phyloP scores from a whole-genome alignment of 2,329 filamentous ascomycete species.

The Colletotrichum gigasporum region DNA sequence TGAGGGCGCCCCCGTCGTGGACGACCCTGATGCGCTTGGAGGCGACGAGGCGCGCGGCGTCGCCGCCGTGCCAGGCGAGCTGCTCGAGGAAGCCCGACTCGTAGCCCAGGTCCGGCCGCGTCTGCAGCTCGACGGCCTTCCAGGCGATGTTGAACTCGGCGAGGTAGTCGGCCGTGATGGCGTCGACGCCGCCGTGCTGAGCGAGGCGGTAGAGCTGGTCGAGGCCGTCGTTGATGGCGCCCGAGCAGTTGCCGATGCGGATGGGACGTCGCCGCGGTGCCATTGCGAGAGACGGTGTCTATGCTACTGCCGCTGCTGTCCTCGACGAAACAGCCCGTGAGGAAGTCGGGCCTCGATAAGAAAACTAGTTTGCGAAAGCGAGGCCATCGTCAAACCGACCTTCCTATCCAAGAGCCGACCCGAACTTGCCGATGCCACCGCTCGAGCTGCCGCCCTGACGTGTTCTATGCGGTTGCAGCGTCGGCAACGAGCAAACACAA shows the following conservation, averaged over 20 bases:
- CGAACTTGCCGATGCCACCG: background rate
- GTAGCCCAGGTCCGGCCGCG: slow-evolving; percentile 45
- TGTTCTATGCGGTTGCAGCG: no score
- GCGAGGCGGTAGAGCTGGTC: slow-evolving; percentile 39
- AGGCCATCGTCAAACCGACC: background rate
- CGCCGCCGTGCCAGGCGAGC: slow-evolving; percentile 47
- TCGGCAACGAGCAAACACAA: background rate
- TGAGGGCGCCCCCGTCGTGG: slow-evolving; percentile 65
- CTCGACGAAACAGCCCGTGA: background rate
- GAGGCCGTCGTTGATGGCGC: slow-evolving; percentile 38
- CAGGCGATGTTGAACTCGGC: slow-evolving; percentile 61
- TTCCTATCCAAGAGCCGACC: background rate
- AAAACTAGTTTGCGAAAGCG: background rate
- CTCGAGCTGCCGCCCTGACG: background rate
- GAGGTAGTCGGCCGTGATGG: slow-evolving; percentile 51
- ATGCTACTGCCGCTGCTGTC: background rate
- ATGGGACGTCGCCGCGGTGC: slow-evolving; percentile 38
- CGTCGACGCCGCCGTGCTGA: slow-evolving; percentile 40
- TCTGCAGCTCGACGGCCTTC: slow-evolving; percentile 47
- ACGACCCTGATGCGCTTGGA: slow-evolving; percentile 62
- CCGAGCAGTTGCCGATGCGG: slow-evolving; percentile 44
- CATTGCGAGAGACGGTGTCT: background rate
- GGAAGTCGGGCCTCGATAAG: background rate
- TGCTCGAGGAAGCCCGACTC: slow-evolving; percentile 51
- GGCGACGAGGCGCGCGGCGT: slow-evolving; percentile 46